These are phyloP conservation scores for Erysimum cheiranthoides DNA, from an alignment of 345 rosid genomes.

Conservation along the genomic window DNA sequence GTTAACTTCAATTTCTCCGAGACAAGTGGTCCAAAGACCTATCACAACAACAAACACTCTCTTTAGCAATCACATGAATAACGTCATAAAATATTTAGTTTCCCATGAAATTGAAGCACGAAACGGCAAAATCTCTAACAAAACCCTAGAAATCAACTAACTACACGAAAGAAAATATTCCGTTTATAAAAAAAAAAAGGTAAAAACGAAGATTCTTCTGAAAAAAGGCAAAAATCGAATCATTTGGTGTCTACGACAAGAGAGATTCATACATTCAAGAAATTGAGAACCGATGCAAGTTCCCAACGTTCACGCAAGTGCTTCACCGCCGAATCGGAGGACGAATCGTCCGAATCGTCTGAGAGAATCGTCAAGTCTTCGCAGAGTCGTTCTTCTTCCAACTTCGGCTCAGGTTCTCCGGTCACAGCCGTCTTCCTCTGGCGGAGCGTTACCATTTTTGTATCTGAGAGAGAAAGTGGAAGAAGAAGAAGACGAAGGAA, in stretches of 20 bases:
- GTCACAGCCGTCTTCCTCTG: constrained; percentile 36
- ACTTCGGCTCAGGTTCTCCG: constrained; percentile 11
- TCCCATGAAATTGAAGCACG: not conserved
- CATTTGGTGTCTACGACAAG: not conserved
- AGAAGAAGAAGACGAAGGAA: not conserved
- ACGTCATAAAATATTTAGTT: not conserved
- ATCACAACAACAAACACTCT: constrained; percentile 29
- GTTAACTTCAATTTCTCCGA: constrained; percentile 62
- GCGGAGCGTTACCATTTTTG: constrained; percentile 50
- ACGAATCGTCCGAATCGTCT: constrained; percentile 38
- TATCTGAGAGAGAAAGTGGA: constrained; percentile 18
- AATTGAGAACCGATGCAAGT: constrained; percentile 89
- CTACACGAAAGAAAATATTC: not conserved
- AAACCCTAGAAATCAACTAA: constrained; percentile 15
- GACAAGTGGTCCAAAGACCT: constrained; percentile 78
- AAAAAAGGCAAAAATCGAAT: constrained; percentile 20
- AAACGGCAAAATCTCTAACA: not conserved
- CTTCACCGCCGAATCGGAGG: constrained; percentile 49
- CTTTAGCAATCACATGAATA: constrained; percentile 1
- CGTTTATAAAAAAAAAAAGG: not conserved
- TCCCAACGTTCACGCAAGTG: constrained; percentile 84
- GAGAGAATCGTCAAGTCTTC: constrained; percentile 34
- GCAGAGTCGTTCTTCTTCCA: constrained; percentile 21
- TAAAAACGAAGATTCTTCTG: constrained; percentile 5
- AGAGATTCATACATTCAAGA: constrained; percentile 56